Conservation (phyloP, 768 basidiomycete species). For the Auriscalpium orientale region DNA sequence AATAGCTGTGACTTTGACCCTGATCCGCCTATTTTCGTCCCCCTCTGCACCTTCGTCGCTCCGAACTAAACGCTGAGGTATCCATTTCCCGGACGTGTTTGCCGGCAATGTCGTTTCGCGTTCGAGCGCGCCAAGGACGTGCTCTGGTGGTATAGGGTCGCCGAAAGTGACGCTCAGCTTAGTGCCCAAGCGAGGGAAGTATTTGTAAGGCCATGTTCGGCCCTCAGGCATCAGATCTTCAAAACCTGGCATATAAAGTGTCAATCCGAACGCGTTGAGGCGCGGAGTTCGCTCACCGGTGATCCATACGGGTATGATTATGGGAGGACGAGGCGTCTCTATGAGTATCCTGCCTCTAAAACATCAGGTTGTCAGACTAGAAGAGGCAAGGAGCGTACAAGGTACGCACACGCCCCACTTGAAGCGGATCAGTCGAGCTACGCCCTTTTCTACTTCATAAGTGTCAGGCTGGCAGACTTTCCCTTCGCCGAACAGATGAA, state of each 20-base stretch:
- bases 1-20: neutral
- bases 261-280: neutral
- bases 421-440: conserved; percentile 58
- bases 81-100: no score
- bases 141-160: conserved; percentile 48
- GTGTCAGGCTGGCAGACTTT: conserved; percentile 70
- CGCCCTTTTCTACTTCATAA: conserved; percentile 38
- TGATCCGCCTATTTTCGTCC: neutral
- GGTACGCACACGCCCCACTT: conserved; percentile 91
- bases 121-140: conserved; percentile 22
- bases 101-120: conserved; percentile 7
- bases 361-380: neutral
- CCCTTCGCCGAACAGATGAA: conserved; percentile 89
- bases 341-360: conserved; percentile 77
- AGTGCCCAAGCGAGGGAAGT: conserved; percentile 53
- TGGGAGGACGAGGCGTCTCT: conserved; percentile 55
- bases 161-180: conserved; percentile 76
- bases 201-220: conserved; percentile 67
- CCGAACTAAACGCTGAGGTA: no score
- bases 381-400: neutral
- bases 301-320: conserved; percentile 91
- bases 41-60: neutral
- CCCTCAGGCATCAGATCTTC: conserved; percentile 89
- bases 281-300: conserved; percentile 41
- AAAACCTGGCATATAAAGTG: conserved; percentile 47